Evolutionary conservation across 2,329 filamentous ascomycete genomes (phyloP), one percentile per base, ranked within the genome.

Genomic region (Dactylellina leptospora): DNA sequence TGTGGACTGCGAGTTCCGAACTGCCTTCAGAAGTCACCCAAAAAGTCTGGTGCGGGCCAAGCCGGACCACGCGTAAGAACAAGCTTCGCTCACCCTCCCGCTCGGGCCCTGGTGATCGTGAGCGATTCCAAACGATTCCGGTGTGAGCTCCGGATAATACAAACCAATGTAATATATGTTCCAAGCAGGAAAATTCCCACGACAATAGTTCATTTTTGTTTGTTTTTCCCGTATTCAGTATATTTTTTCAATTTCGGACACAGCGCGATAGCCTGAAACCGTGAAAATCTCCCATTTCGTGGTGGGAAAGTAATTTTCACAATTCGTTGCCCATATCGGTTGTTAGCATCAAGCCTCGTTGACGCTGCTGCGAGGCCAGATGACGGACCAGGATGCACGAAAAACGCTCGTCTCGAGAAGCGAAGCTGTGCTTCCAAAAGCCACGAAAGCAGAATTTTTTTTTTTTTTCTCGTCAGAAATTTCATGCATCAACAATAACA

Each of bases 1-100:
- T n/a, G n/a, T 27, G 18, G 6, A 18, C 18, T 30, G 27, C 20
- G 36, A 28, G 59, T 63, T 63, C 59, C 59, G 59, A 63, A 63
- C n/a, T n/a, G 44, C 33, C 36, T 28, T 51, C 30, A 13, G 18
- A 50, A 23, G 2, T 9, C 36, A 11, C 13, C 36, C 13, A 40
- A 1, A 51, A 53, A 8, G 3, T 13, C 16, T 22, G 45, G 25
- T 1, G n/a, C 48, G 38, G 59, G 59, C 59, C 48, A 54, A 63
- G 59, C 20, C 48, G 50, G 38, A 51, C n/a, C 20, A 33, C 16
- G 50, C 44, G 9, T n/a, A 51, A 61, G 30, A 40, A 47, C 59
- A 63, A 54, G 59, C 50, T 63, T 55, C 13, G 36, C 40, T 23
- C 28, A 5, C 36, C 36, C 36, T 48, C 55, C 55, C 55, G 55